Evolutionary conservation across 768 basidiomycete genomes (phyloP).

Genomic region (Naganishia kalamii): DNA sequence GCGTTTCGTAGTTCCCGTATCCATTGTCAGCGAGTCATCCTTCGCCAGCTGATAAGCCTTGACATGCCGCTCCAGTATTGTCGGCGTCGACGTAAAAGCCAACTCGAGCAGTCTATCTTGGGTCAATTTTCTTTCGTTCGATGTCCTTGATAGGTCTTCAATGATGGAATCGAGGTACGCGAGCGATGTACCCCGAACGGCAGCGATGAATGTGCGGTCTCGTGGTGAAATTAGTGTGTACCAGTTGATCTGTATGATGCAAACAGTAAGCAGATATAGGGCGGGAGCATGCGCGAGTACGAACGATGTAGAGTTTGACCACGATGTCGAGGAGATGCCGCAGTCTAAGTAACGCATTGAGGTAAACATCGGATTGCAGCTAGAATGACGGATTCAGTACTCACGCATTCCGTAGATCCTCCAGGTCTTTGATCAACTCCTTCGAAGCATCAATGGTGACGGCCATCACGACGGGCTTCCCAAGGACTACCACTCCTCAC

Average conservation of each 20-base stretch:
- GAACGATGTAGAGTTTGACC: slow-evolving; percentile 5
- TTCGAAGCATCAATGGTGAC: neutral
- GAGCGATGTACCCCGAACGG: slow-evolving; percentile 31
- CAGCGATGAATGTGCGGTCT: slow-evolving; percentile 35
- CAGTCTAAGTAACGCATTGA: neutral
- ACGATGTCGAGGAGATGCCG: neutral
- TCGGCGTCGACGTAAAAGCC: slow-evolving; percentile 32
- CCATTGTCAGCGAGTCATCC: neutral
- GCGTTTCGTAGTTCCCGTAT: neutral
- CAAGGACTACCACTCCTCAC: too few species aligned
- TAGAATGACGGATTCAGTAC: neutral
- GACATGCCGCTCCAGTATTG: slow-evolving; percentile 30
- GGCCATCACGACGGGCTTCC: too few species aligned
- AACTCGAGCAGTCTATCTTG: slow-evolving; percentile 20
- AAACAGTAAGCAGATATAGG: neutral
- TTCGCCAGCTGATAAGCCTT: neutral
- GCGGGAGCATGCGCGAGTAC: too few species aligned
- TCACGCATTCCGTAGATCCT: neutral
- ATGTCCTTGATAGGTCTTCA: slow-evolving; percentile 12
- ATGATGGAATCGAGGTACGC: slow-evolving; percentile 21
- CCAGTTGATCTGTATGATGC: slow-evolving; percentile 28
- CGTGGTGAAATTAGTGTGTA: slow-evolving; percentile 32
- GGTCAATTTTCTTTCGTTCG: slow-evolving; percentile 9
- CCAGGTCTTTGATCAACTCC: neutral
- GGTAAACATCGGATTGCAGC: neutral